Conservation (phyloP, 2,329 filamentous ascomycete species). For the Sclerotinia minor region DNA sequence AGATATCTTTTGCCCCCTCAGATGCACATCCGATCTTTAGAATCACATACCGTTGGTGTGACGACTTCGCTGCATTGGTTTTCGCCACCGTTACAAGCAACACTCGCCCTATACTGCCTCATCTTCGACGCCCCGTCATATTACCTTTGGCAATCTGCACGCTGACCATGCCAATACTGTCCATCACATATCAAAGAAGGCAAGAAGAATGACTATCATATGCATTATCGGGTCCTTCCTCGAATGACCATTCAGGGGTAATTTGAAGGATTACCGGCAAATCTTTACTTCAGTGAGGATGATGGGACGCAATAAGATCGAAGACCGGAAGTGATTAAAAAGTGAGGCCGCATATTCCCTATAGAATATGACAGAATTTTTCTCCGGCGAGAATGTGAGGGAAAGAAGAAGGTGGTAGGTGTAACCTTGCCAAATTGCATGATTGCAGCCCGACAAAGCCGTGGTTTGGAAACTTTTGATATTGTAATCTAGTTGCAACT, state of each 20-base stretch:
- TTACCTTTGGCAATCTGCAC: slow-evolving; percentile 16
- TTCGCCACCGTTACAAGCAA: slow-evolving; percentile 20
- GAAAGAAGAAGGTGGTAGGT: slow-evolving; percentile 26
- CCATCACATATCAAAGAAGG: background rate
- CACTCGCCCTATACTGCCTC: slow-evolving; percentile 1
- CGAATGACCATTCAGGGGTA: slow-evolving; percentile 18
- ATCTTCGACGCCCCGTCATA: slow-evolving; percentile 11
- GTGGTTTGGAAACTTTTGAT: slow-evolving; percentile 19
- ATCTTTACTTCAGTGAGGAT: slow-evolving; percentile 15
- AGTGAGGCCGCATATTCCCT: slow-evolving; percentile 20
- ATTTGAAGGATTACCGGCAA: slow-evolving; percentile 14
- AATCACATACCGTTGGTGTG: slow-evolving; percentile 24
- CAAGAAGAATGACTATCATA: slow-evolving; percentile 17
- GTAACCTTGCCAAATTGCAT: slow-evolving; percentile 32
- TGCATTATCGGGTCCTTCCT: slow-evolving; percentile 21
- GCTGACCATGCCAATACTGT: slow-evolving; percentile 17
- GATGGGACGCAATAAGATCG: background rate
- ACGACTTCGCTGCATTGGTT: slow-evolving; percentile 15
- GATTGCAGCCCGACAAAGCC: slow-evolving; percentile 31
- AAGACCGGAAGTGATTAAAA: slow-evolving; percentile 15
- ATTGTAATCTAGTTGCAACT: slow-evolving; percentile 24
- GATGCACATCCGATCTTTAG: slow-evolving; percentile 21
- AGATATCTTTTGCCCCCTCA: slow-evolving; percentile 11
- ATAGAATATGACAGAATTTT: slow-evolving; percentile 24
- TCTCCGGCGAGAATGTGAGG: slow-evolving; percentile 28